Evolutionary conservation across 768 basidiomycete genomes (phyloP), one percentile per base, ranked within the genome.

Genomic region (Mycena venus): DNA sequence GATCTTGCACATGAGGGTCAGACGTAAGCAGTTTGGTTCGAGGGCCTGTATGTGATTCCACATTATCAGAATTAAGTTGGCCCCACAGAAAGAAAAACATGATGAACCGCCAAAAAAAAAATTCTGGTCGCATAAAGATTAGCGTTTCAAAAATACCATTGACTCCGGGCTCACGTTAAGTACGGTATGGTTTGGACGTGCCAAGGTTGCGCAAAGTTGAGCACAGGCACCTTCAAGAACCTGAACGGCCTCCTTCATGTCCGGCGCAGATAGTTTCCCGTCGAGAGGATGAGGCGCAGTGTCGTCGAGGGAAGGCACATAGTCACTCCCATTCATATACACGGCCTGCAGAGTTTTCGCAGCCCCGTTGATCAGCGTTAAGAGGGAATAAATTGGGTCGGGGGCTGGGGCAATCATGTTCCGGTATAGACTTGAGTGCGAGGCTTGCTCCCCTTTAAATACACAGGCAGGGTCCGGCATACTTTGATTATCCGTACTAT

Each of bases 221-320:
- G 80, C 79, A 55, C 79, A 82, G 27, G 82, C 82, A 31, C 78
- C 82, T 61, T 81, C 79, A 23, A 82, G 72, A n/a, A 77, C 61
- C 55, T 80, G 80, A n/a, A 80, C 70, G 3, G 82, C 80, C 38
- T 80, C 70, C 68, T 71, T 75, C 72, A 79, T 29, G 25, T 75
- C 70, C 17, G 77, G 75, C 0, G 75, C 23, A 2, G 64, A 77
- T 19, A 77, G 23, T 17, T 69, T 55, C 12, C 70, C 64, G 67
- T 82, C 81, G 4, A 82, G 70, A 1, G 79, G 79, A 67, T 82
- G 79, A 2, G 78, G 68, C 25, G 25, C 32, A 4, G 75, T 71
- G 15, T 79, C 80, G 34, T 80, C 72, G 31, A 82, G 68, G 32
- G 75, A 78, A 12, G 80, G 81, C 3, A 80, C 70, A 55, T 21